Evolutionary conservation across 1,284 basidiomycete genomes (phyloP).

Genomic region (Boletus semigastroideus): DNA sequence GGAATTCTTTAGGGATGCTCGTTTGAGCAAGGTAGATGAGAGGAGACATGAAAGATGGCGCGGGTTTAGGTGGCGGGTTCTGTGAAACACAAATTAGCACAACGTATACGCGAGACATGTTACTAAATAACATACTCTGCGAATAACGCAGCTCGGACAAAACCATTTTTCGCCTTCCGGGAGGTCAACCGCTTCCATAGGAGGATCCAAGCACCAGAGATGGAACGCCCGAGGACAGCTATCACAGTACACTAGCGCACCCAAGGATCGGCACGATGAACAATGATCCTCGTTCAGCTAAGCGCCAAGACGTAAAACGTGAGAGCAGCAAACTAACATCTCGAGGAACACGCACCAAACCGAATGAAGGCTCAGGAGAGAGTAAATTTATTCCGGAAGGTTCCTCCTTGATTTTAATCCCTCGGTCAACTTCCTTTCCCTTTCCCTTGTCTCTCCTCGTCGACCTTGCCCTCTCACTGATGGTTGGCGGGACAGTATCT

Average conservation of each 20-base stretch:
- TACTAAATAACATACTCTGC: conserved; percentile 52
- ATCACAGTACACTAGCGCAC: conserved; percentile 91
- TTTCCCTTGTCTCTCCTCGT: conserved; percentile 56
- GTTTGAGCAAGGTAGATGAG: conserved; percentile 67
- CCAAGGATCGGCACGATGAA: conserved; percentile 82
- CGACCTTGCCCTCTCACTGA: conserved; percentile 36
- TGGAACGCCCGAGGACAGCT: conserved; percentile 97
- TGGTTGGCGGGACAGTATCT: conserved; percentile 36
- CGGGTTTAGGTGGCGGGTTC: conserved; percentile 62
- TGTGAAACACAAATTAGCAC: conserved; percentile 33
- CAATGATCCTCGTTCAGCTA: conserved; percentile 94
- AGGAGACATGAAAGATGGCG: conserved; percentile 62
- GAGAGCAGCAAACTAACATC: conserved; percentile 14
- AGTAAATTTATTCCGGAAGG: conserved; percentile 48
- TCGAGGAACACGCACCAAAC: conserved; percentile 39
- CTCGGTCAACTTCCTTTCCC: conserved; percentile 61
- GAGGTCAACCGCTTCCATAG: conserved; percentile 84
- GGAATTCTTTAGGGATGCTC: conserved; percentile 78
- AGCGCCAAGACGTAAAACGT: conserved; percentile 18
- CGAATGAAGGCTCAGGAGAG: conserved; percentile 48
- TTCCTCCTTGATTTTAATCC: conserved; percentile 68
- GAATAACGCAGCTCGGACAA: conserved; percentile 75
- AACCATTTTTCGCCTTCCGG: conserved; percentile 91
- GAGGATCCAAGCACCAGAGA: conserved; percentile 94
- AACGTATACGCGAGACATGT: conserved; percentile 5